phyloP scores from a whole-genome alignment of 768 basidiomycete species.

The Tricholoma furcatifolium region DNA sequence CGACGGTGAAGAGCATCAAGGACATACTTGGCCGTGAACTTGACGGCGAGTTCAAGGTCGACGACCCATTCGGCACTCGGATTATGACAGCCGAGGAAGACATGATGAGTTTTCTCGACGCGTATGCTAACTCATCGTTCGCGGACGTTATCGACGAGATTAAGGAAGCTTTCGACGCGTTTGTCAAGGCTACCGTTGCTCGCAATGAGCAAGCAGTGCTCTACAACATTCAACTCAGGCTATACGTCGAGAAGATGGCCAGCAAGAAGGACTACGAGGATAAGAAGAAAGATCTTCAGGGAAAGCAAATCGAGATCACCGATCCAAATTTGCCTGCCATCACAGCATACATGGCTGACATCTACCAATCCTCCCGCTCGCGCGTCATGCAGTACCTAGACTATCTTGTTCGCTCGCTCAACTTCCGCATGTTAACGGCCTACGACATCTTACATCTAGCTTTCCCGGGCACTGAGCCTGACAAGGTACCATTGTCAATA shows the following conservation, averaged over 20 bases:
- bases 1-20: neutral
- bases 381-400: neutral
- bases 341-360: neutral
- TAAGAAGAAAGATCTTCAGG: neutral
- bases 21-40: neutral
- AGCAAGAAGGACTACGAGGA: neutral
- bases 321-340: neutral
- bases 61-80: neutral
- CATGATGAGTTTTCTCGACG: neutral
- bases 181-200: neutral
- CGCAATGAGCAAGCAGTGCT: neutral
- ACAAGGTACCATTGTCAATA: neutral
- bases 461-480: neutral
- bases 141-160: neutral
- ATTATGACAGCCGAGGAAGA: neutral
- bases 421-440: neutral
- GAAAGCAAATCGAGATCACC: neutral
- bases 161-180: neutral
- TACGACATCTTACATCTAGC: neutral
- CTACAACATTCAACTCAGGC: neutral
- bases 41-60: neutral
- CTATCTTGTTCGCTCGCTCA: neutral
- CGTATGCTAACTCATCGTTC: neutral
- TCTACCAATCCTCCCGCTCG: neutral
- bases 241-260: neutral